Conservation (phyloP, 116 monocot species). For the Phalaenopsis hybrid region DNA sequence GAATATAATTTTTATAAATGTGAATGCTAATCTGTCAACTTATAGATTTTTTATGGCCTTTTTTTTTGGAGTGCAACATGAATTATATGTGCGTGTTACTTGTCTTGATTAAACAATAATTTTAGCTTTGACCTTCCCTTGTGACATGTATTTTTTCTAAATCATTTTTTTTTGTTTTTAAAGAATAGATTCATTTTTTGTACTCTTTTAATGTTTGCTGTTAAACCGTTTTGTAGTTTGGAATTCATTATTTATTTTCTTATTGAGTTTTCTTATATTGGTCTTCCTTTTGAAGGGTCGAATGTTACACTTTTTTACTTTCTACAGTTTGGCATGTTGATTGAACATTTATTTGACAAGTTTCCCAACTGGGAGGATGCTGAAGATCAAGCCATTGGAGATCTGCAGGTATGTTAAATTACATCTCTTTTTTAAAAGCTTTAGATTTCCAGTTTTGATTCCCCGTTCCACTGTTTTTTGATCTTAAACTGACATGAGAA, state of each 20-base stretch:
- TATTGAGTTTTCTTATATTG: neutral
- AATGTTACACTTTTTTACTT: neutral
- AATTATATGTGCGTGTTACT: neutral
- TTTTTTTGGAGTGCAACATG: too few relatives aligned
- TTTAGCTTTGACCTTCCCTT: neutral
- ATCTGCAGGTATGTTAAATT: slow-evolving; percentile 63
- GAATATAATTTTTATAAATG: neutral
- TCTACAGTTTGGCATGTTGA: slow-evolving; percentile 96
- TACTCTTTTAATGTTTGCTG: neutral
- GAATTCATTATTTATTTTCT: neutral
- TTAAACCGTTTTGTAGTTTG: neutral
- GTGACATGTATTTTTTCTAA: neutral
- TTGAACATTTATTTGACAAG: slow-evolving; percentile 71
- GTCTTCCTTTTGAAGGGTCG: neutral
- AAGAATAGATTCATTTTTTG: neutral
- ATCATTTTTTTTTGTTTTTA: neutral
- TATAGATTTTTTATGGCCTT: neutral
- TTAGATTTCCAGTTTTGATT: neutral
- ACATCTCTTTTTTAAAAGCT: neutral
- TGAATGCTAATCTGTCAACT: neutral
- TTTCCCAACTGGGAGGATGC: slow-evolving; percentile 79
- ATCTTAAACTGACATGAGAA: too few relatives aligned
- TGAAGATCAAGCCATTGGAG: slow-evolving; percentile 79
- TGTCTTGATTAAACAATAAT: neutral
- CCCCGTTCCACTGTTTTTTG: too few relatives aligned